A percentile compares a stretch with the other conserved stretches of the same genome.
These are phyloP conservation scores for Cyclotella choctawhatcheeana DNA, from an alignment of 108 stramenopile species.

Conservation along the genomic window DNA sequence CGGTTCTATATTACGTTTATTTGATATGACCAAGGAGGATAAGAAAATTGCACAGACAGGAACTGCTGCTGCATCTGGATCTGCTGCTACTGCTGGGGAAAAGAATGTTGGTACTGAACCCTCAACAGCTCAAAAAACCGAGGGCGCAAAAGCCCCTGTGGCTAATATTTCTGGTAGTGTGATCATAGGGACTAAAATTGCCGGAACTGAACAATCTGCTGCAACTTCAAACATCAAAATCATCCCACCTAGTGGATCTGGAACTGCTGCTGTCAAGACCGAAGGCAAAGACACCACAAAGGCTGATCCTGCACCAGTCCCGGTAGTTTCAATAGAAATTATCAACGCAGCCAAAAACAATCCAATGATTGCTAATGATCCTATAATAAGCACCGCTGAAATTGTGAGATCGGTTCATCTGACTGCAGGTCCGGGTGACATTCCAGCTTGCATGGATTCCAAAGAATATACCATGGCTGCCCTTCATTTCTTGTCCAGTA, in stretches of 20 bases:
- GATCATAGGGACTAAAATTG: too few relatives aligned
- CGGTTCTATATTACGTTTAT: conserved; percentile 45
- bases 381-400: conserved; percentile 58
- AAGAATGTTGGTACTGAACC: neutral
- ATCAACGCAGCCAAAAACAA: neutral
- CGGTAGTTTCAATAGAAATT: neutral
- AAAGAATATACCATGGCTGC: conserved; percentile 78
- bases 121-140: too few relatives aligned
- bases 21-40: conserved; percentile 29
- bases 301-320: neutral
- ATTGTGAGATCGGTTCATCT: conserved; percentile 65
- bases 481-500: conserved; percentile 62
- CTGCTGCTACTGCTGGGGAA: neutral
- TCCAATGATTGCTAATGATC: conserved; percentile 29
- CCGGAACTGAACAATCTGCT: neutral
- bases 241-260: neutral
- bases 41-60: conserved; percentile 2
- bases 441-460: conserved; percentile 73
- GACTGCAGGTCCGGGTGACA: conserved; percentile 61
- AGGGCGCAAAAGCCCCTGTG: too few relatives aligned
- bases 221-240: neutral
- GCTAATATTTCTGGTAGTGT: too few relatives aligned
- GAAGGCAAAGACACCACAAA: neutral
- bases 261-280: neutral
- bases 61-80: neutral